Conservation (phyloP, 2,329 filamentous ascomycete species). For the Purpureocillium lavendulum region DNA sequence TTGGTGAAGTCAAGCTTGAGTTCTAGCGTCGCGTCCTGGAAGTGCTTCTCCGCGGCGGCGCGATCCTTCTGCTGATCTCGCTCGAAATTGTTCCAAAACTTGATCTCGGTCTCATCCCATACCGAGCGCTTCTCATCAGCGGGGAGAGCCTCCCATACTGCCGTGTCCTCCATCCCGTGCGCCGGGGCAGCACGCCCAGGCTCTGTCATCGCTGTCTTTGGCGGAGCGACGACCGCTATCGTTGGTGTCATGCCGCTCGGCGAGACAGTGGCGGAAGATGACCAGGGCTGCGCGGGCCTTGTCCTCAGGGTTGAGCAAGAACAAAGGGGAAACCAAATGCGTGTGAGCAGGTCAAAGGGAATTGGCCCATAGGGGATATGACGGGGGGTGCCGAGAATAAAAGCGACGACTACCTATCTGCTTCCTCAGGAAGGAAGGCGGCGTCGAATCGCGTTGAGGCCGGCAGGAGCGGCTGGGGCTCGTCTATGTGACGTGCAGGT, state of each 20-base stretch:
- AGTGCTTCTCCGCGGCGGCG: conserved; percentile 15
- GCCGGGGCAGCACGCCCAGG: neutral
- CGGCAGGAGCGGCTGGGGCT: too few species aligned
- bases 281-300: too few species aligned
- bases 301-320: too few species aligned
- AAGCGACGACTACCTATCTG: neutral
- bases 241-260: too few species aligned
- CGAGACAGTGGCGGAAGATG: too few species aligned
- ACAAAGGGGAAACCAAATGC: too few species aligned
- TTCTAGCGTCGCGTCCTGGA: conserved; percentile 15
- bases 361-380: too few species aligned
- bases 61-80: conserved; percentile 14
- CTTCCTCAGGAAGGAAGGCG: neutral
- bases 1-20: conserved; percentile 19
- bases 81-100: conserved; percentile 23
- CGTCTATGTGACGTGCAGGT: too few species aligned
- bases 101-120: conserved; percentile 26
- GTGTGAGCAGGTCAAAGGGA: too few species aligned
- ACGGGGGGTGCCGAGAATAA: too few species aligned
- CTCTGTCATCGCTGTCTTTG: too few species aligned
- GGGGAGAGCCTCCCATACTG: conserved; percentile 20
- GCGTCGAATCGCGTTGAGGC: neutral
- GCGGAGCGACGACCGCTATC: too few species aligned
- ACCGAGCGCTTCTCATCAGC: conserved; percentile 21
- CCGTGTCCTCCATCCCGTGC: conserved; percentile 8